Evolutionary conservation across 352 stramenopile genomes (phyloP).

Genomic region (Pythium utonaiense): DNA sequence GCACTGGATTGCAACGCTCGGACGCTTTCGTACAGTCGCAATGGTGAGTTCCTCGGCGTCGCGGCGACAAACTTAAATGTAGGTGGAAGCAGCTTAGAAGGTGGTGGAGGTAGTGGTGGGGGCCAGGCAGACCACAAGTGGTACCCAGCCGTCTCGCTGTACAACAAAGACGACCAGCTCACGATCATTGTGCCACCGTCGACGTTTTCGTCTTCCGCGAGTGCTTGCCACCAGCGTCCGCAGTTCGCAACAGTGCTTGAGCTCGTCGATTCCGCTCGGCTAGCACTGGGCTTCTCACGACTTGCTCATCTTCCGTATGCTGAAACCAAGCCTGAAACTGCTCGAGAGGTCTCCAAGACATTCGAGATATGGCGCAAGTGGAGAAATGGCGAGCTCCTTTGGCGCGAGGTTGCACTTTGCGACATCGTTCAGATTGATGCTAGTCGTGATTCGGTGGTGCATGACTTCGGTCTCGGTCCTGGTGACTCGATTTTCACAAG

Average conservation of each 20-base stretch:
- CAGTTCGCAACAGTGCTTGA: constrained; percentile 43
- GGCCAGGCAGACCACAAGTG: constrained; percentile 36
- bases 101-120: background rate
- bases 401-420: constrained; percentile 13
- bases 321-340: too few relatives aligned
- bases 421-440: constrained; percentile 28
- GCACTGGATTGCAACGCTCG: constrained; percentile 78
- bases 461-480: constrained; percentile 36
- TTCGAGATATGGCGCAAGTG: constrained; percentile 4
- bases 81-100: constrained; percentile 1
- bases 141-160: constrained; percentile 89
- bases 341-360: background rate
- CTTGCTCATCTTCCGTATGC: background rate
- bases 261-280: constrained; percentile 16
- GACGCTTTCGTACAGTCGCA: constrained; percentile 82
- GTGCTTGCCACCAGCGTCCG: constrained; percentile 1
- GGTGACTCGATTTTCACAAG: constrained; percentile 62
- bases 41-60: constrained; percentile 83
- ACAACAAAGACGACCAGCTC: constrained; percentile 90
- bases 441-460: constrained; percentile 17
- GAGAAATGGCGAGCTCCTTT: constrained; percentile 4
- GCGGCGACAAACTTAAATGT: constrained; percentile 68
- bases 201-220: background rate
- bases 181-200: constrained; percentile 51
- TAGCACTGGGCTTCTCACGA: background rate